These are phyloP conservation scores for Blumeria hordei DNA, from an alignment of 2,329 filamentous ascomycete genomes.

Conservation along the genomic window DNA sequence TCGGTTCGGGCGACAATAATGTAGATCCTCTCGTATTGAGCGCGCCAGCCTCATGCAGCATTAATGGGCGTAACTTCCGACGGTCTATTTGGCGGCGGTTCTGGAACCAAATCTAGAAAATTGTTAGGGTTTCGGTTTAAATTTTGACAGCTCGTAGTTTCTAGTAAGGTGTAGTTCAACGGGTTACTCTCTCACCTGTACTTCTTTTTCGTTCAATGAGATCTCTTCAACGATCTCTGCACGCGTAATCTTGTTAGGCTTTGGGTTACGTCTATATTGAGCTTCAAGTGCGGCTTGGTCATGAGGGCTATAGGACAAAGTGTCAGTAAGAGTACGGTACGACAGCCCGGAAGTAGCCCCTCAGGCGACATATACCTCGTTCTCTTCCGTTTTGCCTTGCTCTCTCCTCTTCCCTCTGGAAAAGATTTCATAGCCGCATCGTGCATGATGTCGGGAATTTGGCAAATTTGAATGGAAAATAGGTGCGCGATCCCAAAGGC, in stretches of 20 bases:
- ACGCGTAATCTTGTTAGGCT: conserved; percentile 76
- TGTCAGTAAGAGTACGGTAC: conserved; percentile 1
- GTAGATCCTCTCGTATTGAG: conserved; percentile 24
- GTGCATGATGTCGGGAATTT: not conserved
- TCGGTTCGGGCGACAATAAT: conserved; percentile 13
- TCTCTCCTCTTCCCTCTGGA: conserved; percentile 15
- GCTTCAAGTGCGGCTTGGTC: conserved; percentile 76
- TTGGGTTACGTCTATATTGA: conserved; percentile 64
- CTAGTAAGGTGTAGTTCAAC: not conserved
- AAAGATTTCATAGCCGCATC: not conserved
- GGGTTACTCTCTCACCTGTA: conserved; percentile 42
- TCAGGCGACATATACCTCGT: conserved; percentile 28
- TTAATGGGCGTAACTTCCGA: conserved; percentile 63
- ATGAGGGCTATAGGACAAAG: conserved; percentile 35
- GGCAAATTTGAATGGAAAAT: not conserved
- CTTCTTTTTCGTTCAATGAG: conserved; percentile 68
- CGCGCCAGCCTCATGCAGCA: conserved; percentile 49
- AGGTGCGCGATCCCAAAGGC: not conserved
- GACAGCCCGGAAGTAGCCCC: not conserved
- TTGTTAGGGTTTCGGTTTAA: not conserved
- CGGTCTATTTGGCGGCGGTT: conserved; percentile 84
- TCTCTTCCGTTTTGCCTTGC: conserved; percentile 29
- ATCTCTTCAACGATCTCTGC: conserved; percentile 66
- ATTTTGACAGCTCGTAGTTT: not conserved
- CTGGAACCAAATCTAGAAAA: conserved; percentile 77